These are phyloP conservation scores for Rhamnella rubrinervis DNA, from an alignment of 331 rosid species.

Conservation along the genomic window DNA sequence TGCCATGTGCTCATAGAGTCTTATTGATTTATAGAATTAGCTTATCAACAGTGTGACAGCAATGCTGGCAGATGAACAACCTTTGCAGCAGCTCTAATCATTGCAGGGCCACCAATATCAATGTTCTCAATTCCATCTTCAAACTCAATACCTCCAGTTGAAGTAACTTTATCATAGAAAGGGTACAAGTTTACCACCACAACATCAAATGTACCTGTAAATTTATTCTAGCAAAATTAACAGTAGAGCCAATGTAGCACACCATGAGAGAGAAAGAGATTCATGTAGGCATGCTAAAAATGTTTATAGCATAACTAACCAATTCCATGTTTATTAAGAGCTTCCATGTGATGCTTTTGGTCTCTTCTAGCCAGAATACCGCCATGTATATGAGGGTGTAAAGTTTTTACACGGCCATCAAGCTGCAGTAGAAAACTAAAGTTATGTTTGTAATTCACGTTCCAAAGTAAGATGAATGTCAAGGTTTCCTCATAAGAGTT, in stretches of 20 bases:
- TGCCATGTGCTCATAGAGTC: conserved; percentile 2
- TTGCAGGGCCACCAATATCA: conserved; percentile 95
- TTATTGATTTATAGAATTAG: not conserved
- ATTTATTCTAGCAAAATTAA: not conserved
- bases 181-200: conserved; percentile 95
- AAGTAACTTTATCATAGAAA: conserved; percentile 80
- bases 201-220: conserved; percentile 80
- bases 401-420: conserved; percentile 92
- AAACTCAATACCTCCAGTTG: conserved; percentile 60
- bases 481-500: not conserved
- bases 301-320: conserved; percentile 45
- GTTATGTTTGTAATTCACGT: not conserved
- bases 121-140: conserved; percentile 95
- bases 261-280: not conserved
- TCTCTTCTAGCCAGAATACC: conserved; percentile 97
- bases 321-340: conserved; percentile 74
- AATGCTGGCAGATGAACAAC: conserved; percentile 29
- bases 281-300: not conserved
- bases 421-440: conserved; percentile 47
- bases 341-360: conserved; percentile 80
- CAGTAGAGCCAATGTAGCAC: too few relatives aligned
- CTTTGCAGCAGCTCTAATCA: conserved; percentile 98
- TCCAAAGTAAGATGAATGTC: not conserved
- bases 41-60: conserved; percentile 1
- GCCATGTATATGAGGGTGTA: conserved; percentile 89